Percentiles rank a stretch among this genome's conserved stretches.
Conservation (phyloP, 805 yeast genomes). For the Saccharomycopsis sp. region DNA sequence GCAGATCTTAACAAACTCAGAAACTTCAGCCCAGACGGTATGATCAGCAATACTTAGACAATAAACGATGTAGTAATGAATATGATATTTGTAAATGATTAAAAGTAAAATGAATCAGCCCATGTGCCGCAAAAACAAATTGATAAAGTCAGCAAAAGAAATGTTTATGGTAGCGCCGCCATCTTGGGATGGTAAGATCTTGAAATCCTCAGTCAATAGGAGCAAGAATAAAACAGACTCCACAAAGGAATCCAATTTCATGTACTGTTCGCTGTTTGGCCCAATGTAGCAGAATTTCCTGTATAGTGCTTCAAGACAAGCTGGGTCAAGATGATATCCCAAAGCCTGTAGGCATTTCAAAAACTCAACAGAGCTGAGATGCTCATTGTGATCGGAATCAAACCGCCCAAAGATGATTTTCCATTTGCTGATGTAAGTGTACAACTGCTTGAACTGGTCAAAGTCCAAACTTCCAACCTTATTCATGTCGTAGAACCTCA, state of each 20-base stretch:
- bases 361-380: slow-evolving; percentile 12
- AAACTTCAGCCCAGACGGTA: too few species aligned
- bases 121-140: slow-evolving; percentile 10
- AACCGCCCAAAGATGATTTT: slow-evolving; percentile 12
- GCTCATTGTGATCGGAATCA: slow-evolving; percentile 10
- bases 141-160: slow-evolving; percentile 7
- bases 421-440: slow-evolving; percentile 14
- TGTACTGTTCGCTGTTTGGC: slow-evolving; percentile 2
- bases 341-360: slow-evolving; percentile 10
- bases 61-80: too few species aligned
- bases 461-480: slow-evolving; percentile 8
- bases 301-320: slow-evolving; percentile 8
- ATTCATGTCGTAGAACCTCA: slow-evolving; percentile 10
- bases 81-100: not conserved
- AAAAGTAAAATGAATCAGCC: not conserved
- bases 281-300: slow-evolving; percentile 6
- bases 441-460: slow-evolving; percentile 12
- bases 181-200: slow-evolving; percentile 11
- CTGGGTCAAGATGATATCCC: slow-evolving; percentile 7
- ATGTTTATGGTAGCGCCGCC: slow-evolving; percentile 10
- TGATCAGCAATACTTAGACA: too few species aligned
- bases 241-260: slow-evolving; percentile 19
- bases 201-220: slow-evolving; percentile 15
- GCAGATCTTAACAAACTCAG: too few species aligned
- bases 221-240: slow-evolving; percentile 11